These are phyloP conservation scores for Mycena leptocephala DNA, from an alignment of 768 basidiomycete species.

Conservation along the genomic window DNA sequence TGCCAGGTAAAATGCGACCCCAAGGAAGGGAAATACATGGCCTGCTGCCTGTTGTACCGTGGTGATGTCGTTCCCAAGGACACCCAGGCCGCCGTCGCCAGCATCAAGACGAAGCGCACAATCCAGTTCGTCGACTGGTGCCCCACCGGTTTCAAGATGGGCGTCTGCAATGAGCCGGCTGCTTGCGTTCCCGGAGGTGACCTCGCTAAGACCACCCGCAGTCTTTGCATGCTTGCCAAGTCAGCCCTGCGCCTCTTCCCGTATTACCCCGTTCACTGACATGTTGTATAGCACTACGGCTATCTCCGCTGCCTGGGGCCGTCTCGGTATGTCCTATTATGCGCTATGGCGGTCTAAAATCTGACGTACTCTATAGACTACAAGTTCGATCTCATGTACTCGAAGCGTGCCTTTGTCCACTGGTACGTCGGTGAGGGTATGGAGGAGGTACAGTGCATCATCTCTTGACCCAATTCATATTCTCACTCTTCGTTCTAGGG, in stretches of 20 bases:
- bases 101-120: constrained; percentile 97
- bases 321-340: constrained; percentile 68
- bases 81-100: constrained; percentile 91
- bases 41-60: constrained; percentile 93
- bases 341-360: neutral
- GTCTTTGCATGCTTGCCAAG: constrained; percentile 98
- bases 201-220: constrained; percentile 93
- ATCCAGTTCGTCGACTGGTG: constrained; percentile 99
- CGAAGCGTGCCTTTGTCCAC: constrained; percentile 93
- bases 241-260: constrained; percentile 46
- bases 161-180: constrained; percentile 97
- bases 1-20: constrained; percentile 85
- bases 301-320: constrained; percentile 95
- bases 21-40: constrained; percentile 99
- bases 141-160: constrained; percentile 98
- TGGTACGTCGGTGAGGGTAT: constrained; percentile 99
- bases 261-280: neutral
- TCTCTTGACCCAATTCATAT: neutral
- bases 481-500: constrained; percentile 61
- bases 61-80: constrained; percentile 99
- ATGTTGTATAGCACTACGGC: constrained; percentile 79
- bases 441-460: constrained; percentile 82
- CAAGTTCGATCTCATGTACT: constrained; percentile 99
- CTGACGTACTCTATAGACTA: constrained; percentile 71
- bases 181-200: constrained; percentile 95